Evolutionary conservation across 352 stramenopile species (phyloP), one percentile per base, ranked within the genome.

Genomic region (Phytopythium kandeliae): DNA sequence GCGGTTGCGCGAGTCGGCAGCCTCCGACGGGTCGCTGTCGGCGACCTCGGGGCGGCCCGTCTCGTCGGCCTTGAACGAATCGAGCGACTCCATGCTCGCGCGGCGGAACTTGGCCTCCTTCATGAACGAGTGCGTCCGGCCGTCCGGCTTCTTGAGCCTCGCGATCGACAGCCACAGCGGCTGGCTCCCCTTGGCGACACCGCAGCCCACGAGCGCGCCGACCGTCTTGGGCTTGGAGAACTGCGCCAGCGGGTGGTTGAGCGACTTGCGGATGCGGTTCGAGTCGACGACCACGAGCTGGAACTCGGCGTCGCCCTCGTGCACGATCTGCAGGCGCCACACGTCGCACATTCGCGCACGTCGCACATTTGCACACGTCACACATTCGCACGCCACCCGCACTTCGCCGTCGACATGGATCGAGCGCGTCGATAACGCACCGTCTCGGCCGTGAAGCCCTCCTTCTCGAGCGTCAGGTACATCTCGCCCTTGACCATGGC

Each of bases 211-310:
- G 16, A 73, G 69, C 13, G 73, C 79, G 2, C 54, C 63, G 17
- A 78, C 66, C 38, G 63, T 67, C 61, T 86, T 86, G 44, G 64
- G 57, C 53, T 84, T 86, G 30, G 42, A 34, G 24, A 74, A 57
- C 47, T 77, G 63, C 9, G 62, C 73, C 7, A 88, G 52, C 24
- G 71, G 50, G 26, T 86, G 74, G 60, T 92, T 87, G 57, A 74
- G 80, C 24, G 62, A 76, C 58, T 82, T 87, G 51, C 78, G 69
- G 28, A 86, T 77, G 42, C 78, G 81, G 49, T 90, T 86, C 51
- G 76, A 86, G 63, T 92, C 76, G 24, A 86, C 72, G 33, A 90
- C 73, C 17, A 55, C 60, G 34, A 90, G 41, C 36, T 55, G 61
- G 11, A 90, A 43, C 26, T 58, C 55, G 4, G 58, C 48, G 31